These are phyloP conservation scores for Penicillium dipodomyicola DNA, from an alignment of 495 filamentous ascomycete species.

Conservation along the genomic window DNA sequence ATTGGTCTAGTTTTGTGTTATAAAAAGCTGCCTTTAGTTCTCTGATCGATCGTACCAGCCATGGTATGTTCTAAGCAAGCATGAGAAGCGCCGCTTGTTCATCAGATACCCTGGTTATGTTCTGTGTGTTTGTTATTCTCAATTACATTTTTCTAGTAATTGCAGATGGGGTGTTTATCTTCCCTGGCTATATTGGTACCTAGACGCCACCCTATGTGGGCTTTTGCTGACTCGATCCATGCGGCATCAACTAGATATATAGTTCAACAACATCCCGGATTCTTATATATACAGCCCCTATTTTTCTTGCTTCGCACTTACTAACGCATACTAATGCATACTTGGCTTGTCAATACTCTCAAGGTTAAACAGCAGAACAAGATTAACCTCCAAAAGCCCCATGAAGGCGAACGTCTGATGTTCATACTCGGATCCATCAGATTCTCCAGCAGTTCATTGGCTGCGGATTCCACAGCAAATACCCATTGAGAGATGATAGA, in stretches of 20 bases:
- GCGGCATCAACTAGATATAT: not conserved
- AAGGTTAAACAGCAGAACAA: not conserved
- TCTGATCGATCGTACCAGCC: not conserved
- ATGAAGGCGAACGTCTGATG: not conserved
- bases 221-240: not conserved
- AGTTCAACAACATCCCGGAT: not conserved
- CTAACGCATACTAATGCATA: too few relatives aligned
- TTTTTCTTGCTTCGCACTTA: not conserved
- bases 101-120: not conserved
- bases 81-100: not conserved
- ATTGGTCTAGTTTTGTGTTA: not conserved
- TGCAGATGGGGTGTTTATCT: not conserved
- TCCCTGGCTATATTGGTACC: not conserved
- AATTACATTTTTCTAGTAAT: not conserved
- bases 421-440: not conserved
- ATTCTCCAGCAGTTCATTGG: not conserved
- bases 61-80: not conserved
- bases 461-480: not conserved
- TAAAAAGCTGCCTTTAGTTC: not conserved
- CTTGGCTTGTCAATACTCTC: too few relatives aligned
- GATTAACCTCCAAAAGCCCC: not conserved
- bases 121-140: not conserved
- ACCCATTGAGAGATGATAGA: not conserved
- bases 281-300: not conserved
- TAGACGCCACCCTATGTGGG: not conserved